Evolutionary conservation across 1,139 yeast genomes (phyloP), one percentile per base, ranked within the genome.

Genomic region (Pneumocystis jirovecii): DNA sequence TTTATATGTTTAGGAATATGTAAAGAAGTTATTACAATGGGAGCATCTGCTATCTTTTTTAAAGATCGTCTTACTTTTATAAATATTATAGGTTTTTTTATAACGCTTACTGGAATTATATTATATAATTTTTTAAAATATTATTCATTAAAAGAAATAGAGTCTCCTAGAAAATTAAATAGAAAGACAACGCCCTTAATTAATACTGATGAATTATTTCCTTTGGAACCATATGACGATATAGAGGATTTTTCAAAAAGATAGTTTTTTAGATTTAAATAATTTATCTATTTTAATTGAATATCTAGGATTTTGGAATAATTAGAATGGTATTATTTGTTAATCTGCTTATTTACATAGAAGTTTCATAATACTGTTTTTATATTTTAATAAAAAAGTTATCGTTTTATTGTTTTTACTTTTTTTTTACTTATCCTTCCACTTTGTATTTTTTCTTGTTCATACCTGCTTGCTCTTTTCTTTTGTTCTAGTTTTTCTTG

Each of bases 1-100:
- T 29, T 50, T 25, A 50, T 50, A 25, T 50, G 12, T 8, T 50
- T 50, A 0, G 98, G 98, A 1, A 88, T 93, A 42, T 87, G 91
- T 73, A 93, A 93, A 74, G 98, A 93, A 74, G 79, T 93, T 8
- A 78, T 91, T 64, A 93, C 97, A 0, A 89, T 93, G 61, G 73
- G 84, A 44, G 79, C 86, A 1, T 85, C 96, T 35, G 80, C 86
- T 65, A 68, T 89, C 5, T 80, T 89, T 17, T 88, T 89, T 74
- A 87, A 89, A 57, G 98, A 93, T 74, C 75, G 76, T 59, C 79
- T 93, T 64, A 83, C 86, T 57, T 72, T 80, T 44, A 75, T 89
- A 66, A 93, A 93, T 74, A 77, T 83, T 67, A 67, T 87, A n/a
- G 98, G 98, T 1, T 80, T 93, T 71, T 69, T 81, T 0, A 77